A percentile compares a stretch with the other conserved stretches of the same genome.
Evolutionary conservation across 805 yeast genomes (phyloP).

Genomic region (Candida alai): DNA sequence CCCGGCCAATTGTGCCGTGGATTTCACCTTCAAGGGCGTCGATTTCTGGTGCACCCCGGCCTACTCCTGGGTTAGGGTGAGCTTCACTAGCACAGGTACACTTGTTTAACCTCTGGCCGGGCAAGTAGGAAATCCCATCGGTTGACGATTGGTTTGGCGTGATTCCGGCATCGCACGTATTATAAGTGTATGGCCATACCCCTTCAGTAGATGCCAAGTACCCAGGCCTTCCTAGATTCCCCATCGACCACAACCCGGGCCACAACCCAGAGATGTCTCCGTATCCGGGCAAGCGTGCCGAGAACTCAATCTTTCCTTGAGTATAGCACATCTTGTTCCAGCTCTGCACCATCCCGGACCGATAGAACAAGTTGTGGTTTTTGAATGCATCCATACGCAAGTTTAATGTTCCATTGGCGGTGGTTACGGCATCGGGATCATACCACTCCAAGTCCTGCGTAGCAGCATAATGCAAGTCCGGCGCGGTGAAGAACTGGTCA

Average conservation of each 20-base stretch:
- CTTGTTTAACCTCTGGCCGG: constrained; percentile 73
- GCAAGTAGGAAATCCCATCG: constrained; percentile 83
- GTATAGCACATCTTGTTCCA: constrained; percentile 93
- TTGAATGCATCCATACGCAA: constrained; percentile 76
- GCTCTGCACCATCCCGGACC: constrained; percentile 88
- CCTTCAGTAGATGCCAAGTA: constrained; percentile 85
- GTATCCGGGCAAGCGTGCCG: constrained; percentile 74
- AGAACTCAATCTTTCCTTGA: constrained; percentile 74
- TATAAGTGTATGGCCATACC: constrained; percentile 91
- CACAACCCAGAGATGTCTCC: constrained; percentile 81
- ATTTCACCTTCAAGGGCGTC: constrained; percentile 86
- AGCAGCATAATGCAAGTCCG: constrained; percentile 79
- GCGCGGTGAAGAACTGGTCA: constrained; percentile 88
- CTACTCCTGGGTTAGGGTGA: constrained; percentile 84
- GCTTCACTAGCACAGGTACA: constrained; percentile 83
- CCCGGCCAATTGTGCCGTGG: constrained; percentile 59
- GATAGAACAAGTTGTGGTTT: constrained; percentile 74
- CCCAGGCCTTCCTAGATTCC: constrained; percentile 91
- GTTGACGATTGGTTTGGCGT: constrained; percentile 89
- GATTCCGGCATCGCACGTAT: constrained; percentile 87
- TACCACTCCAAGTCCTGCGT: constrained; percentile 94
- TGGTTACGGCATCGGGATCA: constrained; percentile 83
- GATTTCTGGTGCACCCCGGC: constrained; percentile 95
- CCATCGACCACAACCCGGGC: constrained; percentile 97
- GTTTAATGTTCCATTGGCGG: constrained; percentile 66